phyloP scores from a whole-genome alignment of 1,284 basidiomycete species.

The Austroboletus niveus region DNA sequence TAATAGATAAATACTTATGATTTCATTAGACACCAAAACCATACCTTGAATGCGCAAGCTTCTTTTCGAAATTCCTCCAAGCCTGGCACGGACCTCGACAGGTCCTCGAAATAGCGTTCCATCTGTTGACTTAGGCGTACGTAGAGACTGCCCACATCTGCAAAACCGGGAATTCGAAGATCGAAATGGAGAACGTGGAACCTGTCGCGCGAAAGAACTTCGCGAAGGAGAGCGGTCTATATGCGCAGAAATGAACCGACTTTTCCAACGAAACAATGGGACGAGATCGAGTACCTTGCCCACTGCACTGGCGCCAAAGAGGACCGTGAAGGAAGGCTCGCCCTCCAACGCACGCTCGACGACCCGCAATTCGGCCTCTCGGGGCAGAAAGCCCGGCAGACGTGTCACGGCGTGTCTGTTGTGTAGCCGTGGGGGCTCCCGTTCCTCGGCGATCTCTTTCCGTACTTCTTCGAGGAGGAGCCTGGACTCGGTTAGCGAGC shows the following conservation, averaged over 20 bases:
- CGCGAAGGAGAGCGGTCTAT: slow-evolving; percentile 73
- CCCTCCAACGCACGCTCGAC: slow-evolving; percentile 65
- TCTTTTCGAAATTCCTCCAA: slow-evolving; percentile 74
- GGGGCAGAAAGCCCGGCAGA: slow-evolving; percentile 68
- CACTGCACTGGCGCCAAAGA: slow-evolving; percentile 78
- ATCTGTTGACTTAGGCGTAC: slow-evolving; percentile 74
- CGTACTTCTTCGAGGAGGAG: slow-evolving; percentile 73
- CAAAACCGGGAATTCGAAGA: slow-evolving; percentile 79
- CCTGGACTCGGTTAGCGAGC: slow-evolving; percentile 74
- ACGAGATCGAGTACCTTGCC: slow-evolving; percentile 56
- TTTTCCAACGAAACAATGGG: slow-evolving; percentile 1
- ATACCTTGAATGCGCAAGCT: slow-evolving; percentile 73
- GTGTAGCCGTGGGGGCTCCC: slow-evolving; percentile 62
- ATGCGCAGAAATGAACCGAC: not conserved
- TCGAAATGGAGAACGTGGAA: slow-evolving; percentile 85
- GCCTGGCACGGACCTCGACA: slow-evolving; percentile 59
- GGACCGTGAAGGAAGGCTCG: slow-evolving; percentile 73
- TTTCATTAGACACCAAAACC: not conserved
- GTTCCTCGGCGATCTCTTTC: slow-evolving; percentile 65
- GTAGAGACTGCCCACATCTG: slow-evolving; percentile 74
- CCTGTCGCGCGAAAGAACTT: slow-evolving; percentile 62
- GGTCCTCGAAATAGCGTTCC: slow-evolving; percentile 72
- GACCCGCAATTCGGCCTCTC: slow-evolving; percentile 62
- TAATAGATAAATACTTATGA: slow-evolving; percentile 5
- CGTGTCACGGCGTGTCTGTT: slow-evolving; percentile 77